Evolutionary conservation across 2,329 filamentous ascomycete genomes (phyloP).

Genomic region (Apiospora rasikravindrae): DNA sequence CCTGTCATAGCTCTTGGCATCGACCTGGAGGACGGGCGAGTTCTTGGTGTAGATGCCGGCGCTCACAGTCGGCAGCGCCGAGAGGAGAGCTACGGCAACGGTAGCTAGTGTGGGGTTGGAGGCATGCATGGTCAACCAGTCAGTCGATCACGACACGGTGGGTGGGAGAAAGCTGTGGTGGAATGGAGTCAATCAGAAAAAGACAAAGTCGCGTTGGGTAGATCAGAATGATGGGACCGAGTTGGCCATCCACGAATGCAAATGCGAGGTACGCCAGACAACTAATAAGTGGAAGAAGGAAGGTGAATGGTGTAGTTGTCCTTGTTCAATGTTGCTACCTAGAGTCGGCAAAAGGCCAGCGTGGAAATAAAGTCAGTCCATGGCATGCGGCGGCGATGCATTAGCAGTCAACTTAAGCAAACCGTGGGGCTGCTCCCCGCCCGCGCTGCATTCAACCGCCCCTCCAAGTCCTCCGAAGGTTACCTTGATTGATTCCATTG

Average conservation of each 20-base stretch:
- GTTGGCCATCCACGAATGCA: background rate
- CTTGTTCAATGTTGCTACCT: constrained; percentile 25
- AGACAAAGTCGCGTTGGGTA: background rate
- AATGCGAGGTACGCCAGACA: background rate
- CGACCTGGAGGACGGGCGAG: constrained; percentile 85
- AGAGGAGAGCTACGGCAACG: constrained; percentile 66
- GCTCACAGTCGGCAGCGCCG: constrained; percentile 63
- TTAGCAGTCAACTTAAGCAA: background rate
- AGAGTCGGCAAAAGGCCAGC: constrained; percentile 48
- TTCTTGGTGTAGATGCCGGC: constrained; percentile 83
- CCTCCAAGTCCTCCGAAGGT: too few relatives aligned
- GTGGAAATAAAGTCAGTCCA: constrained; percentile 39
- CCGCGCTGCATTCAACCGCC: too few relatives aligned
- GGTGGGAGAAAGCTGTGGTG: background rate
- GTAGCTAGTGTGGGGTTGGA: constrained; percentile 56
- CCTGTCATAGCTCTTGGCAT: constrained; percentile 77
- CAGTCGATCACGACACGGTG: constrained; percentile 11
- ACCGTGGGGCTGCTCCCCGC: background rate
- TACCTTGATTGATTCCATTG: too few relatives aligned
- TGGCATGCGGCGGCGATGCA: constrained; percentile 10
- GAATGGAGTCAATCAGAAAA: background rate
- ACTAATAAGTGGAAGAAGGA: background rate
- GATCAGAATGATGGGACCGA: background rate
- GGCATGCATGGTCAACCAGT: constrained; percentile 52
- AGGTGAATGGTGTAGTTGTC: constrained; percentile 28